These are phyloP conservation scores for Alternaria tenuissima DNA, from an alignment of 2,329 filamentous ascomycete species.

Conservation along the genomic window DNA sequence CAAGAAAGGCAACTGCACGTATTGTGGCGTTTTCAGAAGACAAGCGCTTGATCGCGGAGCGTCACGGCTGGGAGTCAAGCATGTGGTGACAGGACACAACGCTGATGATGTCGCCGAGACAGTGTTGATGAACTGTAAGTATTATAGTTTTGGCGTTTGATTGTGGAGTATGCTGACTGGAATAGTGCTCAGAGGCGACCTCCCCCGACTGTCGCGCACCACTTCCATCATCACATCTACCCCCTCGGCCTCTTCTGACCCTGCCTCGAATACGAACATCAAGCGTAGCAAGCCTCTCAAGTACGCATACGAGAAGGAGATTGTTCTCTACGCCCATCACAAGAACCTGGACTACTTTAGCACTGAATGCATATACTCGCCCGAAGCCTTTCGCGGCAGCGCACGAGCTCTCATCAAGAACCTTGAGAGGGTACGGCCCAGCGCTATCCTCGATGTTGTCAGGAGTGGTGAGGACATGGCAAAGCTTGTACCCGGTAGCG, in stretches of 20 bases:
- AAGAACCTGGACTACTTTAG: conserved; percentile 98
- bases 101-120: conserved; percentile 98
- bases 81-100: conserved; percentile 97
- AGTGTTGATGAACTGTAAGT: conserved; percentile 84
- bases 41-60: conserved; percentile 94
- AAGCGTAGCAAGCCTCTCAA: conserved; percentile 97
- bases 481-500: conserved; percentile 72
- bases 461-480: conserved; percentile 97
- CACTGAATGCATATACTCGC: conserved; percentile 98
- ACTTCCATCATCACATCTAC: conserved; percentile 82
- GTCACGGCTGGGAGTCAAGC: conserved; percentile 83
- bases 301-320: conserved; percentile 99
- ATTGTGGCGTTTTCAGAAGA: conserved; percentile 93
- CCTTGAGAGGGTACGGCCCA: conserved; percentile 89
- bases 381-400: conserved; percentile 93
- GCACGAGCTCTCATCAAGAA: conserved; percentile 94
- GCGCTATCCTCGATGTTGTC: conserved; percentile 93
- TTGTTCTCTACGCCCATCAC: conserved; percentile 96
- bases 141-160: background rate
- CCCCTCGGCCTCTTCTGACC: conserved; percentile 62
- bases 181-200: conserved; percentile 79
- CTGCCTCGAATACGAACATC: conserved; percentile 73
- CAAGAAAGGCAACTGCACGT: conserved; percentile 99
- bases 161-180: conserved; percentile 14
- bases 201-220: conserved; percentile 84